Base-by-base conservation (phyloP, 768 basidiomycete species). In the Tricholoma matsutake region DNA sequence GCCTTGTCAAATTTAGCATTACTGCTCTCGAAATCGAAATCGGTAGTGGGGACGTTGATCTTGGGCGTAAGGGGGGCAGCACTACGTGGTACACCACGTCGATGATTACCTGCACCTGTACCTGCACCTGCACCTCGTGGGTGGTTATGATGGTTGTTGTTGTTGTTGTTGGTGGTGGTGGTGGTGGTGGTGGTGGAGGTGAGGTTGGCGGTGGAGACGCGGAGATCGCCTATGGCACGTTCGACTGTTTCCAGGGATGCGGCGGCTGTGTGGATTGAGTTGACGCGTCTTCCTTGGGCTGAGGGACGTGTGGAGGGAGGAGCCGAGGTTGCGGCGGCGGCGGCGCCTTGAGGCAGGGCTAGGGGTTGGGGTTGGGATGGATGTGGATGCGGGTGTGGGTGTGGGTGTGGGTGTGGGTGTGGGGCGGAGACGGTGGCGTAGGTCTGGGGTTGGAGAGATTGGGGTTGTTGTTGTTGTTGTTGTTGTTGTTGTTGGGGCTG, bases 1-100 rank as follows among this genome's bases (percentile, higher is more conserved):
- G 83, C 76, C 72, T 94, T 93, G 76, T 93, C 90, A 65, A 94
- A 94, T 56, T 85, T 85, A 3, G 88, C 88, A 65, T 94, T 95
- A 58, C 84, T 83, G 59, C 80, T 81, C 71, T 83, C 77, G 71
- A 94, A 95, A 75, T 94, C 92, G 69, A 94, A 94, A 71, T 94
- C 92, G 0, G 86, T 86, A 1, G 79, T 70, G 0, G 92, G 92
- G 0, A 94, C 88, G 55, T 86, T 86, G 59, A 92, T 82, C 41
- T 74, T 60, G 13, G 29, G 11, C 11, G 16, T n/a, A 16, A 20
- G 65, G 57, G 25, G 64, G 31, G 49, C 68, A 60, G 32, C 69
- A n/a, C 74, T 69, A 28, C 72, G 69, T 0, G 32, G 32, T 4
- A 6, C 10, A 32, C 68, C 65, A 6, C 68, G 70, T 16, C 68